Base-by-base conservation (phyloP, 495 filamentous ascomycete species). In the Aspergillus diversus region DNA sequence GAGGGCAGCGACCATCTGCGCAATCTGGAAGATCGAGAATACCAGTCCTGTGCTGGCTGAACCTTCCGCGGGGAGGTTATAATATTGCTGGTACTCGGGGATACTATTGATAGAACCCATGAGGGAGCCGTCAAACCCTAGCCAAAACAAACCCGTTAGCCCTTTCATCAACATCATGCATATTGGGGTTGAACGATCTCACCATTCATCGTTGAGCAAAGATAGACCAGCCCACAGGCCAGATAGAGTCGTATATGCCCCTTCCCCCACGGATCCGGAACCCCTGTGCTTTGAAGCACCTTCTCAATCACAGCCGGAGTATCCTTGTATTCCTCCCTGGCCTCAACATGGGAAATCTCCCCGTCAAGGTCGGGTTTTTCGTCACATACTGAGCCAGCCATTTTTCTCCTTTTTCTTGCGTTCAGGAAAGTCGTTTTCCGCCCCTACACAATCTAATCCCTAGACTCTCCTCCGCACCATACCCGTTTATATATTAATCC, bases 191-290 rank as follows among this genome's bases (percentile, higher is more conserved):
- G 21, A 27, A 27, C 21, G 21, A 13, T 21, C 50, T 7, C 32
- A 53, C 50, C 50, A 31, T 53, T 53, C 50, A 53, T 53, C 6
- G 50, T 53, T 5, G 50, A 53, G 9, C 50, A 53, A 7, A 53
- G 50, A 32, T 53, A 53, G 27, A 53, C 32, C 0, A 53, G 17
- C 50, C 17, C 17, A 27, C 50, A 53, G n/a, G 50, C 50, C 7
- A n/a, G 12, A 32, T 53, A 53, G 3, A 53, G 50, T 11, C 32
- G 15, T 7, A 21, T 5, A 31, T 21, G 16, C 6, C 50, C 50
- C 8, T 27, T n/a, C 6, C 50, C 50, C 50, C 50, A 53, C 6
- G 50, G 50, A 32, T 31, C 32, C 12, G 13, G 31, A 27, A 27
- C 21, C 21, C 21, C 21, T 27, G 21, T 27, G 21, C 21, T 27